Evolutionary conservation across 345 rosid genomes (phyloP).

Genomic region (Rhizophora apiculata): DNA sequence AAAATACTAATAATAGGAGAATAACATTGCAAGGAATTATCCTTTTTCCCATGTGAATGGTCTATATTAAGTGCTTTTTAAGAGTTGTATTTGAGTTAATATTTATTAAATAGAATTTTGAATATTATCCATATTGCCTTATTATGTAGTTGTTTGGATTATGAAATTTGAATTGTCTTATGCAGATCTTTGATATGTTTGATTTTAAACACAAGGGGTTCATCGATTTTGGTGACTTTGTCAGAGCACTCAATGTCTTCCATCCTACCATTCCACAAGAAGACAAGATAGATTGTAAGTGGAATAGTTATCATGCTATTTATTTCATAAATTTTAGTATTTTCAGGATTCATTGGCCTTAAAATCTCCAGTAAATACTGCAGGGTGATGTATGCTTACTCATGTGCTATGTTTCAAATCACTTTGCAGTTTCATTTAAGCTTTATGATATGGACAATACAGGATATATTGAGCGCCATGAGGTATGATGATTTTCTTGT

Average conservation of each 20-base stretch:
- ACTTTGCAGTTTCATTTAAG: conserved; percentile 79
- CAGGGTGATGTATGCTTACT: background rate
- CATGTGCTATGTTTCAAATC: conserved; percentile 4
- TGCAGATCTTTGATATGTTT: conserved; percentile 88
- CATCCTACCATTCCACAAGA: conserved; percentile 70
- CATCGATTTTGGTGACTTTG: conserved; percentile 95
- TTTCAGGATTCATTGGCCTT: background rate
- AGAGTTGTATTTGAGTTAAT: too few species aligned
- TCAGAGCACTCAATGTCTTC: conserved; percentile 77
- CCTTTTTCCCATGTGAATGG: too few species aligned
- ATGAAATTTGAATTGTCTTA: conserved; percentile 1
- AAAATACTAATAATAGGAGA: too few species aligned
- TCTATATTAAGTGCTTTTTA: too few species aligned
- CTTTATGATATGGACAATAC: conserved; percentile 87
- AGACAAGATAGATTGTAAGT: conserved; percentile 88
- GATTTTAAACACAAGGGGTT: conserved; percentile 87
- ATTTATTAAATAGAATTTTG: background rate
- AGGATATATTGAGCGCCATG: conserved; percentile 93
- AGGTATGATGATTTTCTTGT: conserved; percentile 41
- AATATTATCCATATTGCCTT: background rate
- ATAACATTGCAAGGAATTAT: too few species aligned
- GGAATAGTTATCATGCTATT: background rate
- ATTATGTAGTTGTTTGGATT: background rate
- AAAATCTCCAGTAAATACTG: background rate
- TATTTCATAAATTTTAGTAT: background rate